Evolutionary conservation across 2,329 filamentous ascomycete genomes (phyloP).

Genomic region (Fusarium sp.): DNA sequence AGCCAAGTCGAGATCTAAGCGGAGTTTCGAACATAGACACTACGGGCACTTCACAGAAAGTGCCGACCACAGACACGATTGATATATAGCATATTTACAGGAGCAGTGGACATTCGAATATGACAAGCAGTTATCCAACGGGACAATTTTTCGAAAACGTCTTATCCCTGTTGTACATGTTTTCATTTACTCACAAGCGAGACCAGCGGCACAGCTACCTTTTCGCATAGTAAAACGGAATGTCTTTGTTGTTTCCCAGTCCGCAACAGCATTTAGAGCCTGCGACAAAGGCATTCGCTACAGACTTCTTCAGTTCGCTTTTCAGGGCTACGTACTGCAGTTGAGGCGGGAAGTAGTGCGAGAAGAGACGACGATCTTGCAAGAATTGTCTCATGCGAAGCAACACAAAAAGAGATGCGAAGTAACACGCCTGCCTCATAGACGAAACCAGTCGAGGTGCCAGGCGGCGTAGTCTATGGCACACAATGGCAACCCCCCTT

Average conservation of each 20-base stretch:
- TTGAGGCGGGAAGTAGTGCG: constrained; percentile 8
- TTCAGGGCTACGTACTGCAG: not conserved
- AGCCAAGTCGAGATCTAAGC: not conserved
- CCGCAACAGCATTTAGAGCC: not conserved
- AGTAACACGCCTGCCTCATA: not conserved
- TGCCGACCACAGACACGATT: not conserved
- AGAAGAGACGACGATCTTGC: constrained; percentile 1
- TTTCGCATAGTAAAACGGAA: not conserved
- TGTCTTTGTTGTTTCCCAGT: not conserved
- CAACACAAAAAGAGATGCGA: not conserved
- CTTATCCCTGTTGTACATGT: not conserved
- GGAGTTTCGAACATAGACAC: not conserved
- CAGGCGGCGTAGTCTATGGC: not conserved
- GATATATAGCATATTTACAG: not conserved
- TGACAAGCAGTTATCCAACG: not conserved
- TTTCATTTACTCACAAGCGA: not conserved
- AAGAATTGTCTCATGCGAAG: not conserved
- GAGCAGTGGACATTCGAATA: not conserved
- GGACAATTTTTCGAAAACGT: not conserved
- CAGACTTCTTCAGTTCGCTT: too few species aligned
- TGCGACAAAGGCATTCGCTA: not conserved
- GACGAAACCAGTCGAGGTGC: not conserved
- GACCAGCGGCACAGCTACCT: not conserved
- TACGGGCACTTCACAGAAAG: not conserved
- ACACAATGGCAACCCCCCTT: not conserved